A percentile compares a stretch with the other conserved stretches of the same genome.
Evolutionary conservation across 1,139 yeast genomes (phyloP).

Genomic region (Saccharomyces hybrid): DNA sequence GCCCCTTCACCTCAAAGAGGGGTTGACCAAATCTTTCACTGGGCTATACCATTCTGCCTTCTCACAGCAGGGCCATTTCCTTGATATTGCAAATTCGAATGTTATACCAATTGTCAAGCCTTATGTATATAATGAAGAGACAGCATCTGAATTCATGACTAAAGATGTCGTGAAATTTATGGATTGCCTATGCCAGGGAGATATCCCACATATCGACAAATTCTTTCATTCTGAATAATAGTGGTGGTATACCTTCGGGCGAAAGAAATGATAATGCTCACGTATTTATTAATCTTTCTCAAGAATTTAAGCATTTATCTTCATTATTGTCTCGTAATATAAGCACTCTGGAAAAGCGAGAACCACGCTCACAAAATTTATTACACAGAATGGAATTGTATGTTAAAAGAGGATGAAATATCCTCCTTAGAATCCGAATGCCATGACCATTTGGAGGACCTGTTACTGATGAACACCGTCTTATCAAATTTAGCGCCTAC

Average conservation of each 20-base stretch:
- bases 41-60: conserved; percentile 17
- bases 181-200: conserved; percentile 16
- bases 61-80: conserved; percentile 11
- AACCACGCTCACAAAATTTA: conserved; percentile 15
- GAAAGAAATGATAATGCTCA: conserved; percentile 80
- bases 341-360: conserved; percentile 9
- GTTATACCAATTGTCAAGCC: conserved; percentile 28
- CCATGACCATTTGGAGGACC: conserved; percentile 30
- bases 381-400: conserved; percentile 18
- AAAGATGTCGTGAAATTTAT: conserved; percentile 18
- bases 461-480: conserved; percentile 32
- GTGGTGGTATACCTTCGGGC: conserved; percentile 85
- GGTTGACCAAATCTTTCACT: conserved; percentile 10
- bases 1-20: conserved; percentile 22
- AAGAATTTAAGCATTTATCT: conserved; percentile 62
- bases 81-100: conserved; percentile 10
- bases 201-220: conserved; percentile 62
- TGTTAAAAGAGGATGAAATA: conserved; percentile 40
- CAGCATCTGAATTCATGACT: conserved; percentile 17
- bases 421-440: conserved; percentile 11
- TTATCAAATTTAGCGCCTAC: conserved; percentile 33
- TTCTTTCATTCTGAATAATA: conserved; percentile 66
- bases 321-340: conserved; percentile 6
- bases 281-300: conserved; percentile 76
- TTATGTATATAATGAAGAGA: conserved; percentile 18